Base-by-base conservation (phyloP, 2,329 filamentous ascomycete genomes). In the Aspergillus sclerotialis region DNA sequence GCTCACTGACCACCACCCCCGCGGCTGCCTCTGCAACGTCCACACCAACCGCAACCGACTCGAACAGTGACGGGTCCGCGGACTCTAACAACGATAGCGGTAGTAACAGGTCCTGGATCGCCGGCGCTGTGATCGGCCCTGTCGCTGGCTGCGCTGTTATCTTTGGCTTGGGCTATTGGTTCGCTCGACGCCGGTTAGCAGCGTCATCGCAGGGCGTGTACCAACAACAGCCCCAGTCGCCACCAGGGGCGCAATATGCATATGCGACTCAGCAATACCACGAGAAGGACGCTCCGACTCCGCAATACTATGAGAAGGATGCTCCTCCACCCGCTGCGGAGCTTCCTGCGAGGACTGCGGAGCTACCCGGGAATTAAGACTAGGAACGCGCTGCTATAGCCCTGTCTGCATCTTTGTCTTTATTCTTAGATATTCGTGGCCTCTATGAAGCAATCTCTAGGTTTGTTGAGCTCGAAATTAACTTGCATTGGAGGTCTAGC, bases 61-160 rank as follows among this genome's bases (percentile, higher is more conserved):
- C 33, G 18, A 30, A 10, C 19, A 10, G 19, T 23, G 19, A 23
- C 19, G 19, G 19, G 19, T 23, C 19, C 10, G 19, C 19, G 6
- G 19, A 23, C 19, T 23, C 14, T 9, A 17, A 30, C 18, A 30
- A 35, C 7, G 23, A 21, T 10, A 23, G 19, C 19, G 19, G 19
- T 5, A 17, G 19, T 24, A 37, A 23, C 18, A 38, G 33, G 26
- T 9, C 31, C 2, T 38, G 36, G 36, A 38, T 38, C 33, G 36
- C 36, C n/a, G 36, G 36, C 12, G 36, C 36, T n/a, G 31, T 38
- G 19, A 27, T 35, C 18, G 36, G 36, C 4, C 36, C 36, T 23
- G 15, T 38, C 11, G 31, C 32, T 19, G 36, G 29, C 18, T 37
- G 35, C 10, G 35, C 30, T 5, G 9, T 37, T 16, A 15, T 37